These are phyloP conservation scores for Kockovaella imperatae DNA, from an alignment of 768 basidiomycete species.

Conservation along the genomic window DNA sequence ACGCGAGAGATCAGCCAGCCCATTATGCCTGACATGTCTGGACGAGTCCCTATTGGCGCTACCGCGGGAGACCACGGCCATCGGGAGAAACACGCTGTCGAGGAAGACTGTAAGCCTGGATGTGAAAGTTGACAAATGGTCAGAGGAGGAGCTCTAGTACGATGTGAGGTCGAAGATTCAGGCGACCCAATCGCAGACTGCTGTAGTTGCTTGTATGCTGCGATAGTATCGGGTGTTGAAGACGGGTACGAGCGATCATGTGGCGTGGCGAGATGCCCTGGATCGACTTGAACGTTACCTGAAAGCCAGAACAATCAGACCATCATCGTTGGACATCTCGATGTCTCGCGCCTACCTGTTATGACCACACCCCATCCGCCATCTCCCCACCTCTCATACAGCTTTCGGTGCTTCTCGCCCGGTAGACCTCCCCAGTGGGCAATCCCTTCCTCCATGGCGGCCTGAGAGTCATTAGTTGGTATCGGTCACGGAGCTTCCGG, in stretches of 20 bases:
- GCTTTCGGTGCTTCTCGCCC: slow-evolving; percentile 54
- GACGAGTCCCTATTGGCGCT: slow-evolving; percentile 56
- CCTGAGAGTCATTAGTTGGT: slow-evolving; percentile 49
- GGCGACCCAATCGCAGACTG: too few relatives aligned
- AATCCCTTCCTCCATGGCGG: slow-evolving; percentile 83
- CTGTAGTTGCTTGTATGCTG: too few relatives aligned
- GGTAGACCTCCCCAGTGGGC: slow-evolving; percentile 66
- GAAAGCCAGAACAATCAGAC: slow-evolving; percentile 32
- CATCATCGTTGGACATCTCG: not conserved
- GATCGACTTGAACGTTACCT: slow-evolving; percentile 42
- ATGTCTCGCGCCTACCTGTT: slow-evolving; percentile 52
- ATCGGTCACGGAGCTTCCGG: not conserved
- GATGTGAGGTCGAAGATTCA: too few relatives aligned
- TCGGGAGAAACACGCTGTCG: slow-evolving; percentile 61
- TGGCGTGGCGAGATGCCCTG: slow-evolving; percentile 24
- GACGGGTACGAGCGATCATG: slow-evolving; percentile 18
- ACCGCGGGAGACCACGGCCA: slow-evolving; percentile 55
- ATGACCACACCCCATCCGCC: slow-evolving; percentile 81
- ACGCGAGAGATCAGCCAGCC: slow-evolving; percentile 51
- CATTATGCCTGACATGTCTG: slow-evolving; percentile 38
- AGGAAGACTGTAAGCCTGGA: slow-evolving; percentile 66
- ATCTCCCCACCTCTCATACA: slow-evolving; percentile 69
- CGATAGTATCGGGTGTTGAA: slow-evolving; percentile 6
- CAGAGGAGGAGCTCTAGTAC: slow-evolving; percentile 46
- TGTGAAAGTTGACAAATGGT: slow-evolving; percentile 81